These are phyloP conservation scores for Desmodesmus armatus DNA, from an alignment of 139 green algal species.

Conservation along the genomic window DNA sequence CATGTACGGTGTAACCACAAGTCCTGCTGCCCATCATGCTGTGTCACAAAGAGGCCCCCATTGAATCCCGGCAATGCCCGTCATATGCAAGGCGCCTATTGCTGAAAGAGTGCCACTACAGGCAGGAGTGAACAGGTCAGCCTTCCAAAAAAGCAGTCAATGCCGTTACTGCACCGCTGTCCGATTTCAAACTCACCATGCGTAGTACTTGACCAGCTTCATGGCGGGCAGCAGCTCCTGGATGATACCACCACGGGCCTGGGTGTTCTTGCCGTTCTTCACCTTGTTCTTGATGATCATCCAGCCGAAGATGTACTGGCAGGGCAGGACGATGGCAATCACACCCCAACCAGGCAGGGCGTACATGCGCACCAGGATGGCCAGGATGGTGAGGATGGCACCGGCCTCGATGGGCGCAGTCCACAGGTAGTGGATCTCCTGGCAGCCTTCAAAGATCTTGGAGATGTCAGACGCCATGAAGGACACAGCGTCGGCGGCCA, in stretches of 20 bases:
- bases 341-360: conserved; percentile 43
- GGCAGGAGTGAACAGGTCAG: not conserved
- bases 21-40: not conserved
- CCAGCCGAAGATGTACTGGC: conserved; percentile 73
- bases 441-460: conserved; percentile 64
- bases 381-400: conserved; percentile 67
- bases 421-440: conserved; percentile 79
- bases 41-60: not conserved
- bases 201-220: conserved; percentile 81
- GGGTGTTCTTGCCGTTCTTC: conserved; percentile 50
- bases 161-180: not conserved
- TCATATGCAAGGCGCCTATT: no score
- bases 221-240: conserved; percentile 77
- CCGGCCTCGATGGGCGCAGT: conserved; percentile 66
- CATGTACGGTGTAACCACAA: not conserved
- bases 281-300: conserved; percentile 72
- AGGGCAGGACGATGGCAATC: conserved; percentile 47
- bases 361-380: conserved; percentile 57
- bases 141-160: not conserved
- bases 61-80: not conserved
- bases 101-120: not conserved
- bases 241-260: conserved; percentile 49
- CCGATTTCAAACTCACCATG: conserved; percentile 41
- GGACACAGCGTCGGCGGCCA: conserved; percentile 58
- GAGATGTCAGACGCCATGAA: conserved; percentile 70